These are phyloP conservation scores for Fusarium compactum DNA, from an alignment of 2,329 filamentous ascomycete species.

Conservation along the genomic window DNA sequence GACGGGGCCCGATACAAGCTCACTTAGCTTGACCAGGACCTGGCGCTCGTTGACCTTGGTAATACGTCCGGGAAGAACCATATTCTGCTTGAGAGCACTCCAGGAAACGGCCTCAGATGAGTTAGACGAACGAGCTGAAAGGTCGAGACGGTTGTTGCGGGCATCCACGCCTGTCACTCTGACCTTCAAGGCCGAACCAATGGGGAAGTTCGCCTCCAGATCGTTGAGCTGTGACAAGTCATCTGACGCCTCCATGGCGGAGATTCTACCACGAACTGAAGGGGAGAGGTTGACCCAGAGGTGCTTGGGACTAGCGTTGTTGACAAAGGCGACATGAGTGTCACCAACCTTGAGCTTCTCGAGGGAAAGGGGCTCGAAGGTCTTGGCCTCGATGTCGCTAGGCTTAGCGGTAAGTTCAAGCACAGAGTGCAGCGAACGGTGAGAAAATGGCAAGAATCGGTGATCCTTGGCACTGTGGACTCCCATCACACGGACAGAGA, in stretches of 20 bases:
- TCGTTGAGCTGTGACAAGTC: conserved; percentile 84
- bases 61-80: conserved; percentile 84
- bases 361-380: conserved; percentile 70
- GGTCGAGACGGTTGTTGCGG: conserved; percentile 80
- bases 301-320: conserved; percentile 83
- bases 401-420: conserved; percentile 89
- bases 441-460: conserved; percentile 90
- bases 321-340: conserved; percentile 85
- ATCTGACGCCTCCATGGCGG: conserved; percentile 85
- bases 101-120: conserved; percentile 67
- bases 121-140: conserved; percentile 78
- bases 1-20: conserved; percentile 81
- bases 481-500: conserved; percentile 83
- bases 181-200: conserved; percentile 89
- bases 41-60: conserved; percentile 88
- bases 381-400: conserved; percentile 67
- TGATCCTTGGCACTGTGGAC: conserved; percentile 92
- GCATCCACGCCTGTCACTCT: conserved; percentile 81
- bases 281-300: conserved; percentile 94
- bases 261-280: conserved; percentile 85
- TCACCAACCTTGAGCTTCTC: conserved; percentile 79
- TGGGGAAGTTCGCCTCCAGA: conserved; percentile 82
- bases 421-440: conserved; percentile 83
- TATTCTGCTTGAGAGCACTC: conserved; percentile 78
- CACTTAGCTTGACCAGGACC: conserved; percentile 86